Percentiles rank a stretch among this genome's conserved stretches.
phyloP scores from a whole-genome alignment of 306 rosid genomes.

The Malus sieversii region DNA sequence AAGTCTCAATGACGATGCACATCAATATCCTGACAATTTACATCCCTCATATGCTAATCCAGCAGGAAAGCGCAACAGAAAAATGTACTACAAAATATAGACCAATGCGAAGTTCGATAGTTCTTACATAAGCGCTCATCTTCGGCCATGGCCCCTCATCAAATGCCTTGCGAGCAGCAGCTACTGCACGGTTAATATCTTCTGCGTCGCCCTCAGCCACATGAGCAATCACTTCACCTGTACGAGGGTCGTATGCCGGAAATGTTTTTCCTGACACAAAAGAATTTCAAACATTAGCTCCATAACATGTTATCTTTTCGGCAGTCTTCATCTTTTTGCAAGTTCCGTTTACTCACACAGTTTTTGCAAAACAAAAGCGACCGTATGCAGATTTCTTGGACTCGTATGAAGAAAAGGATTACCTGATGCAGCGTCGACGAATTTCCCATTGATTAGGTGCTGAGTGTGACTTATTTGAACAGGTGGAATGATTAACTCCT shows the following conservation, averaged over 20 bases:
- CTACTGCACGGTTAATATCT: conserved; percentile 73
- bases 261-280: conserved; percentile 70
- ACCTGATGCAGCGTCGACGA: conserved; percentile 90
- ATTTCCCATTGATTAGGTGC: conserved; percentile 68
- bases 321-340: background rate
- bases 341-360: background rate
- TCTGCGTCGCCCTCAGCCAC: conserved; percentile 80
- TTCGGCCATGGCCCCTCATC: conserved; percentile 98
- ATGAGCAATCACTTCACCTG: conserved; percentile 77
- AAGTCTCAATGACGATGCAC: background rate
- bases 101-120: background rate
- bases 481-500: conserved; percentile 61
- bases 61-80: conserved; percentile 3
- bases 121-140: conserved; percentile 73
- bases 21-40: background rate
- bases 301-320: background rate
- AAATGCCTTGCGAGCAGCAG: conserved; percentile 93
- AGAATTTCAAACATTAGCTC: conserved; percentile 7
- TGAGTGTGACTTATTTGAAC: conserved; percentile 56
- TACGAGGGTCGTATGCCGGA: conserved; percentile 79
- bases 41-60: background rate
- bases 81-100: background rate
- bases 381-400: background rate
- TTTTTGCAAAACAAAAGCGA: background rate
- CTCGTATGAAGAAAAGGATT: background rate